These are phyloP conservation scores for Xylaria sp. DNA, from an alignment of 2,329 filamentous ascomycete genomes.

Conservation along the genomic window DNA sequence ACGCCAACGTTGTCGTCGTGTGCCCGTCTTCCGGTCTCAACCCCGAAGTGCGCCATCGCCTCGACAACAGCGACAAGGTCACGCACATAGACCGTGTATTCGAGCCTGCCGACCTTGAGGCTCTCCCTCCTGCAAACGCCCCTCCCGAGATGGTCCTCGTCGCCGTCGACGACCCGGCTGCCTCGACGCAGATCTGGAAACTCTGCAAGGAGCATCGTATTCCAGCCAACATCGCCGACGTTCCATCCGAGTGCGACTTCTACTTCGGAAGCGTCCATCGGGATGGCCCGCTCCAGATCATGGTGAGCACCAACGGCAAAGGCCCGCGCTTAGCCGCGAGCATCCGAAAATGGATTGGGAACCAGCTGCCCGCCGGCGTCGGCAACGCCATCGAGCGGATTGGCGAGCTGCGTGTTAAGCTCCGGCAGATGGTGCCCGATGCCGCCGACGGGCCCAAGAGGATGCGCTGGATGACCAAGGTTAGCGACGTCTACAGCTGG, in stretches of 20 bases:
- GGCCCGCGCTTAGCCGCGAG: slow-evolving; percentile 90
- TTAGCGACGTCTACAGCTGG: slow-evolving; percentile 87
- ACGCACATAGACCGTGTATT: slow-evolving; percentile 85
- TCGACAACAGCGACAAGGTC: slow-evolving; percentile 78
- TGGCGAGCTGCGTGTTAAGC: slow-evolving; percentile 79
- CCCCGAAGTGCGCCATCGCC: slow-evolving; percentile 85
- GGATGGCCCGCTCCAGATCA: slow-evolving; percentile 94
- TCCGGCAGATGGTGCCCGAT: slow-evolving; percentile 79
- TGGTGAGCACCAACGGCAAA: slow-evolving; percentile 99
- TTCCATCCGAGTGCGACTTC: slow-evolving; percentile 96
- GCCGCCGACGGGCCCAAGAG: slow-evolving; percentile 81
- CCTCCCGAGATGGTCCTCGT: slow-evolving; percentile 84
- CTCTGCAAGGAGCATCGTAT: slow-evolving; percentile 87
- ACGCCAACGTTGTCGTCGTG: slow-evolving; percentile 88
- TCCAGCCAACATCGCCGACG: slow-evolving; percentile 95
- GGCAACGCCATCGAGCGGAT: slow-evolving; percentile 88
- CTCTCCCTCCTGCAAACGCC: slow-evolving; percentile 51
- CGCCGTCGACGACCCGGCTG: slow-evolving; percentile 90
- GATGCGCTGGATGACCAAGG: slow-evolving; percentile 95
- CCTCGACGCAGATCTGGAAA: slow-evolving; percentile 92
- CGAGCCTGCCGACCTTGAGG: slow-evolving; percentile 85
- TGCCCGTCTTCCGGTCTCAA: slow-evolving; percentile 84
- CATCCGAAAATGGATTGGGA: slow-evolving; percentile 84
- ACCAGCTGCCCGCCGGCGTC: slow-evolving; percentile 77
- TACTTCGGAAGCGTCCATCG: slow-evolving; percentile 97